Percentiles rank a stretch among this genome's conserved stretches.
These are phyloP conservation scores for Kalanchoe fedtschenkoi DNA, from an alignment of 164 flowering plant genomes.

Conservation along the genomic window DNA sequence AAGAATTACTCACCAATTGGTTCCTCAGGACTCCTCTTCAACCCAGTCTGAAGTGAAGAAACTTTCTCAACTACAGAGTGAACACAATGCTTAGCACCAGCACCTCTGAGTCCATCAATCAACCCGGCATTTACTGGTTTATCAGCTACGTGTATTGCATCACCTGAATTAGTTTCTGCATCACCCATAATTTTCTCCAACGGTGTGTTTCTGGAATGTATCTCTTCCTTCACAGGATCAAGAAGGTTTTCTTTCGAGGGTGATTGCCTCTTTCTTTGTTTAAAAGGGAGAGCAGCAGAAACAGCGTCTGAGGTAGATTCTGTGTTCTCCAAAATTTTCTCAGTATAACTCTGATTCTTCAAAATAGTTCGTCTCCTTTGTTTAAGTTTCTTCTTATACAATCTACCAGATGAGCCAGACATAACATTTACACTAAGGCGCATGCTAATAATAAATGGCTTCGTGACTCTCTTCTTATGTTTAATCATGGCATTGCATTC, in stretches of 20 bases:
- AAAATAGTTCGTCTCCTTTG: conserved; percentile 15
- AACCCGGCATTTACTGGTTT: background rate
- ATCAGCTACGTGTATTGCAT: background rate
- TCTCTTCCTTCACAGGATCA: conserved; percentile 1
- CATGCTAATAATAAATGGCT: conserved; percentile 18
- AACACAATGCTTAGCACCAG: conserved; percentile 9
- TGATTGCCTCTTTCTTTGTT: background rate
- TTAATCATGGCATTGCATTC: background rate
- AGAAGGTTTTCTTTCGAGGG: conserved; percentile 8
- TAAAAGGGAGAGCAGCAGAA: background rate
- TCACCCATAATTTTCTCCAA: background rate
- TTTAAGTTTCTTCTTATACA: conserved; percentile 41
- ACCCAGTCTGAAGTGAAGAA: conserved; percentile 10
- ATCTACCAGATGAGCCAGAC: conserved; percentile 25
- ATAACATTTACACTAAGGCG: conserved; percentile 29
- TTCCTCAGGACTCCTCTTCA: conserved; percentile 33
- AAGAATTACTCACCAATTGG: conserved; percentile 43
- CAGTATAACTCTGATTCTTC: conserved; percentile 7
- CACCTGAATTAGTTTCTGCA: background rate
- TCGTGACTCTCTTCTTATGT: conserved; percentile 32
- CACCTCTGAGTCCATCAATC: background rate
- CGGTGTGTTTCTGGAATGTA: background rate
- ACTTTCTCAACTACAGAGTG: conserved; percentile 12
- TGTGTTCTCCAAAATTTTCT: conserved; percentile 16
- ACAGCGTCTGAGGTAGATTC: conserved; percentile 38